phyloP scores from a whole-genome alignment of 2,329 filamentous ascomycete species.

The Trichophyton benhamiae region DNA sequence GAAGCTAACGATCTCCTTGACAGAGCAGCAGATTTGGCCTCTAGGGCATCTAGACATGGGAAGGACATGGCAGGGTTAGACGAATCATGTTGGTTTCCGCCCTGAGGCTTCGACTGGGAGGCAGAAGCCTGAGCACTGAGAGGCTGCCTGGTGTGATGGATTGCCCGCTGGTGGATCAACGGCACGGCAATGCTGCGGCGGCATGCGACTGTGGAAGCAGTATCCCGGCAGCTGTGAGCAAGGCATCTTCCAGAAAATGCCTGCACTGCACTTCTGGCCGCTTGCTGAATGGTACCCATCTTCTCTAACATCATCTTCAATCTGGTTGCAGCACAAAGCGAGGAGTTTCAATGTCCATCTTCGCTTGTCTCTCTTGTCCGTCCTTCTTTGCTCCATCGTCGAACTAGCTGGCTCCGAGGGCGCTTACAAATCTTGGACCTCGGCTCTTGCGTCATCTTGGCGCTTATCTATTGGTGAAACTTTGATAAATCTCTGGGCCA shows the following conservation, averaged over 20 bases:
- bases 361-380: background rate
- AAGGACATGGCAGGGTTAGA: constrained; percentile 82
- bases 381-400: background rate
- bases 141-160: background rate
- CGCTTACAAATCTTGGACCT: background rate
- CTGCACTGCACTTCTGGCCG: background rate
- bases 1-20: constrained; percentile 53
- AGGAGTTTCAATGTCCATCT: background rate
- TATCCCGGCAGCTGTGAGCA: background rate
- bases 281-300: background rate
- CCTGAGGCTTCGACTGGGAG: background rate
- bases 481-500: background rate
- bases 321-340: background rate
- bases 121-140: background rate
- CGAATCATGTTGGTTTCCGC: constrained; percentile 17
- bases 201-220: background rate
- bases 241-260: background rate
- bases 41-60: constrained; percentile 76
- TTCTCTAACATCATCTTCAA: background rate
- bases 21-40: constrained; percentile 64
- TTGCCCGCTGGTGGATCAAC: background rate
- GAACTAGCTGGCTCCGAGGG: background rate
- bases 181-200: background rate
- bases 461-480: background rate
- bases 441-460: constrained; percentile 2